These are phyloP conservation scores for Zalerion maritima DNA, from an alignment of 495 filamentous ascomycete species.

Conservation along the genomic window DNA sequence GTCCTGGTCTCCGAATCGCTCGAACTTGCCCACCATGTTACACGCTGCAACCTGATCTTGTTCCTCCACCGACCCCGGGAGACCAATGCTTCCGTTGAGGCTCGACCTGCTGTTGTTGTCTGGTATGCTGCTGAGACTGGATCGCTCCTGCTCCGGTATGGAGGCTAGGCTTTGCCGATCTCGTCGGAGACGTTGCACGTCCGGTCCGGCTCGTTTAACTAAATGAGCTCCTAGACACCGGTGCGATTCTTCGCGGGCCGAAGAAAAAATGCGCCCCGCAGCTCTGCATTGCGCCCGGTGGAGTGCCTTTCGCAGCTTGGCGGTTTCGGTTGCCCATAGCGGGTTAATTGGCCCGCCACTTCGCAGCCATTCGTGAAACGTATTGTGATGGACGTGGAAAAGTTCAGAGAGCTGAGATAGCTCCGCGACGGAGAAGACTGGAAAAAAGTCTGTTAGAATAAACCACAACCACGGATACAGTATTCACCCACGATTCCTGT, in stretches of 20 bases:
- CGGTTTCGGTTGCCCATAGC: slow-evolving; percentile 28
- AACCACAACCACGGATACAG: neutral
- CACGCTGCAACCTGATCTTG: slow-evolving; percentile 24
- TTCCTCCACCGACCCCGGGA: slow-evolving; percentile 5
- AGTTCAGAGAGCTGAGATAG: slow-evolving; percentile 21
- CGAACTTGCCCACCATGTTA: slow-evolving; percentile 25
- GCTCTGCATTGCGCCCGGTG: slow-evolving; percentile 34
- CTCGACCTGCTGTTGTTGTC: slow-evolving; percentile 9
- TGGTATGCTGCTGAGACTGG: neutral
- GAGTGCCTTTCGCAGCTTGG: slow-evolving; percentile 20
- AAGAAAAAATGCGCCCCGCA: slow-evolving; percentile 28
- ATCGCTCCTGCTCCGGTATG: neutral
- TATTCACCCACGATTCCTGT: slow-evolving; percentile 15
- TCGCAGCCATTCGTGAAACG: slow-evolving; percentile 29
- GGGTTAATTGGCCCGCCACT: slow-evolving; percentile 30
- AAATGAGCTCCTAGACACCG: slow-evolving; percentile 31
- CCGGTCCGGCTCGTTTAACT: too few relatives aligned
- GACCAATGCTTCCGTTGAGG: slow-evolving; percentile 4
- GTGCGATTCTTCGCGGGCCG: slow-evolving; percentile 15
- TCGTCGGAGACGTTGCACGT: too few relatives aligned
- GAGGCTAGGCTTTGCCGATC: slow-evolving; percentile 1
- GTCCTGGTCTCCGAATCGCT: slow-evolving; percentile 25
- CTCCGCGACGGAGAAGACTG: slow-evolving; percentile 28
- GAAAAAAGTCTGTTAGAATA: neutral
- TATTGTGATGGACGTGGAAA: slow-evolving; percentile 24